A percentile compares a stretch with the other conserved stretches of the same genome.
These are phyloP conservation scores for Lonicera japonica DNA, from an alignment of 129 eudicot genomes.

Conservation along the genomic window DNA sequence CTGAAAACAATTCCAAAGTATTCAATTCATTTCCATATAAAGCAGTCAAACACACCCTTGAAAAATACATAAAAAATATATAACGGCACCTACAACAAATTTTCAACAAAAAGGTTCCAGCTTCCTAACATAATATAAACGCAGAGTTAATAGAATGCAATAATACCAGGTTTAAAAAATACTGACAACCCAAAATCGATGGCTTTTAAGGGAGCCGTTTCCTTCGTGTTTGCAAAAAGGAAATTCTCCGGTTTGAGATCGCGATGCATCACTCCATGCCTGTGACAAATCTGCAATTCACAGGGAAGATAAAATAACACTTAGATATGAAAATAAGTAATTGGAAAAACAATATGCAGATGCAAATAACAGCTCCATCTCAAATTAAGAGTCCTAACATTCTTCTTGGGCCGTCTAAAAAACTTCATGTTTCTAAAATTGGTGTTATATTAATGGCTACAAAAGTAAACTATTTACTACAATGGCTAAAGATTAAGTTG, in stretches of 20 bases:
- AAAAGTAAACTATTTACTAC: no score
- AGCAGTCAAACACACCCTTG: no score
- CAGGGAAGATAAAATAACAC: background rate
- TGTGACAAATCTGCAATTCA: slow-evolving; percentile 53
- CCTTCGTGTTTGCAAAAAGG: slow-evolving; percentile 79
- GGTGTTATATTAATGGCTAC: no score
- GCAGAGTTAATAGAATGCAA: slow-evolving; percentile 2
- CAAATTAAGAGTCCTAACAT: no score
- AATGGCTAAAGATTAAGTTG: no score
- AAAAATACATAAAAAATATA: background rate
- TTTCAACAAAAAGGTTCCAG: background rate
- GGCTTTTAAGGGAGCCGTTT: slow-evolving; percentile 63
- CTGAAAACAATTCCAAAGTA: no score
- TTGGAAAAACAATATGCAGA: no score
- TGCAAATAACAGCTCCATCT: no score
- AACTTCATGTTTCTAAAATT: no score
- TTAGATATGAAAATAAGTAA: background rate
- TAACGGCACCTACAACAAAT: background rate
- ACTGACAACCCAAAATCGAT: slow-evolving; percentile 89
- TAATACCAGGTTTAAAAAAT: slow-evolving; percentile 74
- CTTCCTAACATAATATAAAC: background rate
- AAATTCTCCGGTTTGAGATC: slow-evolving; percentile 92
- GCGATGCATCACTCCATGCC: slow-evolving; percentile 81
- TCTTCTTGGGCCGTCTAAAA: no score
- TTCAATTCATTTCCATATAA: no score